Evolutionary conservation across 306 rosid genomes (phyloP).

Genomic region (Purshia tridentata): DNA sequence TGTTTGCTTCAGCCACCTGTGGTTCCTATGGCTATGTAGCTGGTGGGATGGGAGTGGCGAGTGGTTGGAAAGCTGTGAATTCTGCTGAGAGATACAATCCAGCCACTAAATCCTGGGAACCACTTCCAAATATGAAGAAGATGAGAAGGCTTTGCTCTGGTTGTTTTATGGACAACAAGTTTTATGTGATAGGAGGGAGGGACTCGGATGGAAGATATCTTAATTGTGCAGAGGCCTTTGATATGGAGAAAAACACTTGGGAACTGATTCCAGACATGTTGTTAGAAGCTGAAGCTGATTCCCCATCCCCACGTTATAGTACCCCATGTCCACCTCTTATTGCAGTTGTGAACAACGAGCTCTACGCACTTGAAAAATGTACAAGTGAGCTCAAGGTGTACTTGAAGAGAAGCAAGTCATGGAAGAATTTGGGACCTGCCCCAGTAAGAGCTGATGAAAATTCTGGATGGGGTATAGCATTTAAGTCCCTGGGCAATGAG

Average conservation of each 20-base stretch:
- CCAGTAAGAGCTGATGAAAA: constrained; percentile 65
- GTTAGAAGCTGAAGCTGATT: constrained; percentile 32
- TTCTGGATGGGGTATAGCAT: constrained; percentile 85
- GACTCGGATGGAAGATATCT: constrained; percentile 45
- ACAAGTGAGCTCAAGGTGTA: constrained; percentile 68
- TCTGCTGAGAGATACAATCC: constrained; percentile 70
- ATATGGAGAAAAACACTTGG: constrained; percentile 54
- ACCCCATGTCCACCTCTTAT: constrained; percentile 67
- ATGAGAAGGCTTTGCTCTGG: constrained; percentile 65
- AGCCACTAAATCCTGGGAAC: constrained; percentile 47
- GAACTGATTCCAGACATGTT: constrained; percentile 58
- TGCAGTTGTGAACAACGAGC: constrained; percentile 65
- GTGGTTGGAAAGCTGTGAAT: constrained; percentile 35
- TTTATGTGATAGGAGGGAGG: constrained; percentile 76
- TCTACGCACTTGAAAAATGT: constrained; percentile 56
- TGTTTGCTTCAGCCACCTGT: constrained; percentile 77
- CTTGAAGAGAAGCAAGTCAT: constrained; percentile 44
- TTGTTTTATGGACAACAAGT: constrained; percentile 70
- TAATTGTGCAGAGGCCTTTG: constrained; percentile 63
- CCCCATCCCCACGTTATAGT: constrained; percentile 20
- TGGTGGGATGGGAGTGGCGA: constrained; percentile 54
- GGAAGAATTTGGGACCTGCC: constrained; percentile 64
- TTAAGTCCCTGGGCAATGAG: constrained; percentile 73
- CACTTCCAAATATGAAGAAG: constrained; percentile 60
- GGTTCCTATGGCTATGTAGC: constrained; percentile 65